A percentile compares a stretch with the other conserved stretches of the same genome.
phyloP scores from a whole-genome alignment of 1,284 basidiomycete genomes.

The Bothia castanella region DNA sequence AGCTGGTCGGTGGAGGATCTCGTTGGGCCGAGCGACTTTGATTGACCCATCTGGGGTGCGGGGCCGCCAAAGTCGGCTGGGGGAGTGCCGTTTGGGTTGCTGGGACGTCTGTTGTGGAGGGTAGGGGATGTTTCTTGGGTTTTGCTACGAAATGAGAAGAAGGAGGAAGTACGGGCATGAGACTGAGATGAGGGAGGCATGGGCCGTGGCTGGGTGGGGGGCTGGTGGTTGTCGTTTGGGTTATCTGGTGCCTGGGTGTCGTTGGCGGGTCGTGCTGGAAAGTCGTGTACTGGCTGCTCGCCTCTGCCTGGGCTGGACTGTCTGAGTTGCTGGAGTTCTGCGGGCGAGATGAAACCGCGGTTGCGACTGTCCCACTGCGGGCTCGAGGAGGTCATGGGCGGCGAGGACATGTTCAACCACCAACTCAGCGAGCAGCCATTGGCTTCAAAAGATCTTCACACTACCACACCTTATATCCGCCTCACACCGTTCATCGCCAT shows the following conservation, averaged over 20 bases:
- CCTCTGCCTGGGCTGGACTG: slow-evolving; percentile 33
- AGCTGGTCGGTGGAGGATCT: slow-evolving; percentile 23
- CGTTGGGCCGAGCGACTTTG: slow-evolving; percentile 30
- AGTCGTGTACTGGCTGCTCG: slow-evolving; percentile 33
- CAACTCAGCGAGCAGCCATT: background rate
- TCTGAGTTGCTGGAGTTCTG: slow-evolving; percentile 44
- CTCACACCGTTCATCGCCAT: background rate
- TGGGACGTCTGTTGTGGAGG: slow-evolving; percentile 14
- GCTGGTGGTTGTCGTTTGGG: slow-evolving; percentile 20
- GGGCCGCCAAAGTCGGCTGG: slow-evolving; percentile 20
- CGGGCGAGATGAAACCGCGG: slow-evolving; percentile 47
- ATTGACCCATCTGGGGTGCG: slow-evolving; percentile 33
- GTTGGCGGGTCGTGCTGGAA: slow-evolving; percentile 28
- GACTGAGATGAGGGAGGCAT: slow-evolving; percentile 24
- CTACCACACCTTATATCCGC: background rate
- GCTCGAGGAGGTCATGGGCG: slow-evolving; percentile 29
- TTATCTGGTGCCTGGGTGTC: slow-evolving; percentile 21
- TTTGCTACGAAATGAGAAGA: slow-evolving; percentile 41
- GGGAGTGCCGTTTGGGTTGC: slow-evolving; percentile 10
- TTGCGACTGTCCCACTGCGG: slow-evolving; percentile 49
- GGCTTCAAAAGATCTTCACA: slow-evolving; percentile 2
- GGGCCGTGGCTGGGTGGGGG: slow-evolving; percentile 22
- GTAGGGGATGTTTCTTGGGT: slow-evolving; percentile 17
- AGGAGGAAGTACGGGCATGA: slow-evolving; percentile 39
- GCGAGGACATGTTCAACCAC: slow-evolving; percentile 18